A percentile compares a stretch with the other conserved stretches of the same genome.
phyloP scores from a whole-genome alignment of 2,329 filamentous ascomycete genomes.

The Tolypocladium cylindrosporum region DNA sequence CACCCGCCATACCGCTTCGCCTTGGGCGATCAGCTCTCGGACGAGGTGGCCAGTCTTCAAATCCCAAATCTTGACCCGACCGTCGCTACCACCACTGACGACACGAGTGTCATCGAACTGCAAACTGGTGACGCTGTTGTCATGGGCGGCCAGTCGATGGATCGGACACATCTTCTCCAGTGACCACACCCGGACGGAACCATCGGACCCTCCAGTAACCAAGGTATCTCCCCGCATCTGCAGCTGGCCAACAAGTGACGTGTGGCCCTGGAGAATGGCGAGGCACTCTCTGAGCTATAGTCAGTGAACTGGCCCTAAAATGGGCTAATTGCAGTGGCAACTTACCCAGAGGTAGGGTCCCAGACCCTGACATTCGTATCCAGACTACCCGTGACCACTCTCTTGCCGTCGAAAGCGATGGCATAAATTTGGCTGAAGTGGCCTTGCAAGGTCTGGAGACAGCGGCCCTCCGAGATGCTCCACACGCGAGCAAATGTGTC shows the following conservation, averaged over 20 bases:
- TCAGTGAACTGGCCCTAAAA: constrained; percentile 6
- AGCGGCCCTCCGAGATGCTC: constrained; percentile 94
- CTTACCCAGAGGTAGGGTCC: constrained; percentile 81
- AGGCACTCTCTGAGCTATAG: constrained; percentile 56
- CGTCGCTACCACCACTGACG: constrained; percentile 91
- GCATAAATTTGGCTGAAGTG: constrained; percentile 99
- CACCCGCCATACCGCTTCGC: constrained; percentile 94
- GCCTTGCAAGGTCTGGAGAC: constrained; percentile 78
- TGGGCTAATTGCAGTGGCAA: neutral
- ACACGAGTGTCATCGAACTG: constrained; percentile 96
- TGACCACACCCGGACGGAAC: constrained; percentile 94
- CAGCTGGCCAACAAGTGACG: constrained; percentile 88
- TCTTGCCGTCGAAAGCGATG: constrained; percentile 89
- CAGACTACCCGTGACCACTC: constrained; percentile 89
- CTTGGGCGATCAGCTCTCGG: constrained; percentile 80
- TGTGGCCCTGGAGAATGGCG: constrained; percentile 91
- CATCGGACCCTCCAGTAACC: constrained; percentile 92
- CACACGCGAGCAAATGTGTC: constrained; percentile 95
- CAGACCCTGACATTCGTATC: constrained; percentile 96
- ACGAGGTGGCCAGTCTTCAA: constrained; percentile 84
- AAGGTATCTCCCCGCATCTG: constrained; percentile 93
- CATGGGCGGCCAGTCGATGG: constrained; percentile 88
- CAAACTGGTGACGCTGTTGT: constrained; percentile 95
- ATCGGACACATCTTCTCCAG: constrained; percentile 84
- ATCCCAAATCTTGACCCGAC: constrained; percentile 98